Percentiles rank a stretch among this genome's conserved stretches.
Conservation (phyloP, 352 stramenopile genomes). For the Phytophthora tentaculata region DNA sequence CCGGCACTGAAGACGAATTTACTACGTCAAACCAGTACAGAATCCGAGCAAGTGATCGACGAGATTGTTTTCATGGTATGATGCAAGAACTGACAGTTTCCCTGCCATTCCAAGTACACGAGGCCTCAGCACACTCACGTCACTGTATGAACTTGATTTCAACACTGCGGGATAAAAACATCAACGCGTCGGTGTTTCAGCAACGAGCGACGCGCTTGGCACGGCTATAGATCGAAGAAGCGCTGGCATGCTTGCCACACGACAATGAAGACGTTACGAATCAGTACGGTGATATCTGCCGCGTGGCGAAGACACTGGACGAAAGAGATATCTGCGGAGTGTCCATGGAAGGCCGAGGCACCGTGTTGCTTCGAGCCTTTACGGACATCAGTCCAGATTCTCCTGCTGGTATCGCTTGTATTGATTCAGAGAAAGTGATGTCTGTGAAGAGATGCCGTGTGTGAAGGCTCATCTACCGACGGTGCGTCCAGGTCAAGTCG, state of each 20-base stretch:
- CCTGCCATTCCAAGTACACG: conserved; percentile 25
- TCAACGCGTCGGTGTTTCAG: neutral
- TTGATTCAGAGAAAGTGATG: conserved; percentile 6
- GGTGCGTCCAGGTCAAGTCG: neutral
- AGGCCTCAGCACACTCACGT: conserved; percentile 31
- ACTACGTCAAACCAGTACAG: neutral
- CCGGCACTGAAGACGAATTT: neutral
- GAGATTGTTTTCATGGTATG: neutral
- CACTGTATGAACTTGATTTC: conserved; percentile 36
- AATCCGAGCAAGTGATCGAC: neutral
- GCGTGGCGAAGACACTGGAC: conserved; percentile 17
- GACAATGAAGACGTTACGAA: conserved; percentile 31
- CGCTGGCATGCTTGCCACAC: conserved; percentile 24
- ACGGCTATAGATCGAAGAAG: neutral
- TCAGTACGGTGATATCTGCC: conserved; percentile 29
- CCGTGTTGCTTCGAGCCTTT: conserved; percentile 31
- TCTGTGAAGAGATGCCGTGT: too few relatives aligned
- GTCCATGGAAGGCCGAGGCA: conserved; percentile 29
- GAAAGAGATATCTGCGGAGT: conserved; percentile 29
- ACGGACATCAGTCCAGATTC: conserved; percentile 26
- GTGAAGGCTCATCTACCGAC: neutral
- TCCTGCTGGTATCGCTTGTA: conserved; percentile 14
- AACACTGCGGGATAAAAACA: conserved; percentile 26
- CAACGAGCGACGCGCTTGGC: neutral
- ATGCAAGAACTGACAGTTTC: conserved; percentile 17